A percentile compares a stretch with the other conserved stretches of the same genome.
phyloP scores from a whole-genome alignment of 2,329 filamentous ascomycete genomes.

The Ceratocystis harringtonii region DNA sequence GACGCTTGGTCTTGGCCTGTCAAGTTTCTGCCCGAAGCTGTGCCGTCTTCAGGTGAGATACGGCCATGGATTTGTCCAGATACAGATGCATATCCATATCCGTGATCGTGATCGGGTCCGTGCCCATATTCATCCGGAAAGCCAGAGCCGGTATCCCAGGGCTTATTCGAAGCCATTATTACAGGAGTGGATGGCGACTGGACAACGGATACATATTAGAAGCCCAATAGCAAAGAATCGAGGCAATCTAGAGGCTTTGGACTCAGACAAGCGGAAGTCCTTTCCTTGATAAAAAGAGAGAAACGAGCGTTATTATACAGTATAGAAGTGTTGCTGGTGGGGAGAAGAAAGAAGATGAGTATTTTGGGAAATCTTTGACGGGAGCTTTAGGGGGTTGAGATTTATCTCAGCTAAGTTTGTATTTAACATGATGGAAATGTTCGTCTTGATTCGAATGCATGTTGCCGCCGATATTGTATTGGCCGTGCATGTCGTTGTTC shows the following conservation, averaged over 20 bases:
- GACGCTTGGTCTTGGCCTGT: background rate
- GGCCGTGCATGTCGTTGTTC: background rate
- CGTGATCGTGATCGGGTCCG: background rate
- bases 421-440: no score
- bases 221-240: background rate
- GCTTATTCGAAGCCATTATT: background rate
- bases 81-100: background rate
- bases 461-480: background rate
- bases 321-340: no score
- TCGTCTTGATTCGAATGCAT: background rate
- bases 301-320: background rate
- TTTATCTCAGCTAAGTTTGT: no score
- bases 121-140: background rate
- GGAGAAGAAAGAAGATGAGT: no score
- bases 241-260: background rate
- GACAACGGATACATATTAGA: background rate
- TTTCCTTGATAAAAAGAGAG: background rate
- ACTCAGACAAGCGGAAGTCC: background rate
- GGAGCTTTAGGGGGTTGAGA: no score
- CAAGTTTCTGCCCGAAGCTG: background rate
- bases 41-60: background rate
- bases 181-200: background rate
- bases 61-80: background rate
- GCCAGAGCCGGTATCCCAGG: background rate
- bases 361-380: no score